Conservation (phyloP, 495 filamentous ascomycete species). For the Lophiostoma macrostomum region DNA sequence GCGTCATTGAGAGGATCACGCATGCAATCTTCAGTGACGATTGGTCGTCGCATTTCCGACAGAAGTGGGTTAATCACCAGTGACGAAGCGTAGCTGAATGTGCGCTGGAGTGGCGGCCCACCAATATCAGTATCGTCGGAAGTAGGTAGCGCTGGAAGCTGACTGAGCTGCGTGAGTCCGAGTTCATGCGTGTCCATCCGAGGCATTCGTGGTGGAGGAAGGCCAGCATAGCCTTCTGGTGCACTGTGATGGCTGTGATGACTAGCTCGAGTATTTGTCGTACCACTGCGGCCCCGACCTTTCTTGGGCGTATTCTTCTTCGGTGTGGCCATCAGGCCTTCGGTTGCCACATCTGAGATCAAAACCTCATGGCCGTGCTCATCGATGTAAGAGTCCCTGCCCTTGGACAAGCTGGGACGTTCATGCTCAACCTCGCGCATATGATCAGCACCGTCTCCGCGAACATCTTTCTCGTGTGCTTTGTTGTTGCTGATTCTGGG, state of each 20-base stretch:
- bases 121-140: conserved; percentile 79
- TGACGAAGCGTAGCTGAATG: conserved; percentile 44
- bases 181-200: conserved; percentile 52
- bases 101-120: conserved; percentile 55
- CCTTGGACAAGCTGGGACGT: conserved; percentile 53
- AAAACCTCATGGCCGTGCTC: conserved; percentile 63
- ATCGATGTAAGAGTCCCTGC: conserved; percentile 65
- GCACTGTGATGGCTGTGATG: conserved; percentile 10
- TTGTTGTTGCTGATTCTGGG: conserved; percentile 60
- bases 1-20: conserved; percentile 75
- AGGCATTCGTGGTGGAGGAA: conserved; percentile 53
- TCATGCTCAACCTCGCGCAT: conserved; percentile 58
- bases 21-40: conserved; percentile 68
- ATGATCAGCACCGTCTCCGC: conserved; percentile 70
- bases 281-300: conserved; percentile 20
- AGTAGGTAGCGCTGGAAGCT: conserved; percentile 62
- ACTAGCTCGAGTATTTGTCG: conserved; percentile 17
- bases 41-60: conserved; percentile 63
- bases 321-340: conserved; percentile 51
- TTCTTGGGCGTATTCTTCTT: conserved; percentile 9
- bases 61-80: conserved; percentile 56
- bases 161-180: conserved; percentile 60
- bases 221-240: conserved; percentile 41
- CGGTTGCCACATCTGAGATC: conserved; percentile 53
- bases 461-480: conserved; percentile 70